Base-by-base conservation (phyloP, 371 early-diverging fungal species). In the Apophysomyces elegans region DNA sequence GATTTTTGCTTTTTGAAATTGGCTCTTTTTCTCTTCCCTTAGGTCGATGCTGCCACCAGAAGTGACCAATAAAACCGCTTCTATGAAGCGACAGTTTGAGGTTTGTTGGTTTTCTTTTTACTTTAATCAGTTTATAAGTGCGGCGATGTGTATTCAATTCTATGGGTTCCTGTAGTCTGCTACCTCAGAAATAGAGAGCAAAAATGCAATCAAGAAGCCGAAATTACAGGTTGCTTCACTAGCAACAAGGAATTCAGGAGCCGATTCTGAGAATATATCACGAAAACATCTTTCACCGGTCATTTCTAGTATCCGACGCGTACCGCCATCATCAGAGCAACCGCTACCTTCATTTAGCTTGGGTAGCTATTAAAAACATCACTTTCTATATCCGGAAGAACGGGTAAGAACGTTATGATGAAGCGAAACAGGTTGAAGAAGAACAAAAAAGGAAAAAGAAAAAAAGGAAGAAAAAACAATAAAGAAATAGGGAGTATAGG, bases 331-430 rank as follows among this genome's bases (percentile, higher is more conserved):
- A 7, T 18, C 12, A 45, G 46, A 45, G 46, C 46, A 45, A 45
- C 16, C 13, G 16, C 46, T 45, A 5, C 13, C 46, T 7, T 45
- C 46, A 5, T 45, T 45, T 45, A 45, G 46, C 16, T 18, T 45
- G 46, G 16, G 46, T 13, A 45, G 46, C 46, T 45, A 13, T 45
- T 45, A 45, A 18, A 2, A 7, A 6, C 16, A 45, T 45, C 46
- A 13, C 46, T 16, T 45, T 18, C 16, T 45, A 45, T 45, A 45
- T 45, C 46, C 46, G 46, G 46, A 45, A 45, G 16, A 13, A 45
- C 46, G 46, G 46, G 46, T 45, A 45, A 45, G 46, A 45, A 45
- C 16, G 46, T 13, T 45, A n/a, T 45, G 46, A 13, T 45, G 46
- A 45, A 45, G 46, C 46, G 7, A 45, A 18, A 45, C 16, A 5